Evolutionary conservation across 179 eudicot genomes (phyloP).

Genomic region (Carnegiea gigantea): DNA sequence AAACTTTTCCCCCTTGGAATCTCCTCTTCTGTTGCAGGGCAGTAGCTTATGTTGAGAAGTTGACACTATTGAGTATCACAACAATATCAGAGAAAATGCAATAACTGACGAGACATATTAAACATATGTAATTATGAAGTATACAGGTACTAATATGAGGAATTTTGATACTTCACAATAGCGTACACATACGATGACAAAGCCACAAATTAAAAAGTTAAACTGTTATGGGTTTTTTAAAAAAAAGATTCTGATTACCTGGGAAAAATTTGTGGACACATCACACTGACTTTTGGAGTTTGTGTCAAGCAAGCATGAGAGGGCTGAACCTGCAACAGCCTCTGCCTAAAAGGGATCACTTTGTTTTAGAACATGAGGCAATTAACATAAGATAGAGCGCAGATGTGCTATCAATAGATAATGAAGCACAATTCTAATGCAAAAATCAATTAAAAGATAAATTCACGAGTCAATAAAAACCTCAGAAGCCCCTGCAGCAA

Average conservation of each 20-base stretch:
- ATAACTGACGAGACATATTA: background rate
- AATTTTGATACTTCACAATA: too few species aligned
- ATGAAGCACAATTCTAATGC: background rate
- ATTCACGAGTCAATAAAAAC: slow-evolving; percentile 31
- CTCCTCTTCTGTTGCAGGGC: slow-evolving; percentile 78
- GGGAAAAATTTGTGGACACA: slow-evolving; percentile 38
- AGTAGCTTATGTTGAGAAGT: slow-evolving; percentile 80
- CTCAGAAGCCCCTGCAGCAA: slow-evolving; percentile 78
- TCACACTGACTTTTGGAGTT: slow-evolving; percentile 39
- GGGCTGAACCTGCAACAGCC: slow-evolving; percentile 57
- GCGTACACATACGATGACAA: too few species aligned
- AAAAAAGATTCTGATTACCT: slow-evolving; percentile 38
- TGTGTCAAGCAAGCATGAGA: slow-evolving; percentile 52
- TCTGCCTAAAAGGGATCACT: slow-evolving; percentile 54
- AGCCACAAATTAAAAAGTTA: background rate
- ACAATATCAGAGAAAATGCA: background rate
- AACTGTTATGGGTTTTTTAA: background rate
- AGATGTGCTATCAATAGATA: background rate
- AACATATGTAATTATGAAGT: too few species aligned
- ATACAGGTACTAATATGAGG: too few species aligned
- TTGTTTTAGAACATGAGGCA: background rate
- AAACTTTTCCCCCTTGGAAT: slow-evolving; percentile 68
- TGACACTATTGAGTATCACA: slow-evolving; percentile 56
- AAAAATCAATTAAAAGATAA: background rate
- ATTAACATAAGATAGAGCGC: background rate